These are phyloP conservation scores for Penicillium alfredii DNA, from an alignment of 495 filamentous ascomycete genomes.

Conservation along the genomic window DNA sequence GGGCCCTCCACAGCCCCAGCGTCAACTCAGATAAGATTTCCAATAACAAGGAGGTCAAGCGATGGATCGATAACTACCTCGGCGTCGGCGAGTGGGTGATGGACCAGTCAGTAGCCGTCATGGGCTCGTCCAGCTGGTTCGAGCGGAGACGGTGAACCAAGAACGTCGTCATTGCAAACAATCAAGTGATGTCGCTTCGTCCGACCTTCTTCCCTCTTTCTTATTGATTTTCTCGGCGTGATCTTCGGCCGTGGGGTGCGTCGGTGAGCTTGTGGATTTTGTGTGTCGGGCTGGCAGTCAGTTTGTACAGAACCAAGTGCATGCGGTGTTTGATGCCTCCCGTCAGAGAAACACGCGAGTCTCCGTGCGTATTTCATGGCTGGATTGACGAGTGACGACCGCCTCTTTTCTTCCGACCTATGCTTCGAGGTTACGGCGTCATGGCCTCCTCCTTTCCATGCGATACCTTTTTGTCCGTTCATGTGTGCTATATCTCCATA, in stretches of 20 bases:
- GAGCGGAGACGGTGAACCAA: constrained; percentile 82
- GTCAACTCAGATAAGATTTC: constrained; percentile 79
- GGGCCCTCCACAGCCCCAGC: constrained; percentile 59
- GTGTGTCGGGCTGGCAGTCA: background rate
- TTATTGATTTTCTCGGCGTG: constrained; percentile 10
- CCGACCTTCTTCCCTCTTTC: too few species aligned
- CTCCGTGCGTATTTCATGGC: constrained; percentile 2
- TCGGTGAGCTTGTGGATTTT: background rate
- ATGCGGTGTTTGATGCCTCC: too few species aligned
- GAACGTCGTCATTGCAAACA: too few species aligned
- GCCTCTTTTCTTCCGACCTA: constrained; percentile 7
- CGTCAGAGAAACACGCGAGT: too few species aligned
- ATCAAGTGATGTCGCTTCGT: too few species aligned
- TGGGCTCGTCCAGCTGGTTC: constrained; percentile 82
- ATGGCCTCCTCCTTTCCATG: constrained; percentile 12
- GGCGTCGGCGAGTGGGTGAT: constrained; percentile 96
- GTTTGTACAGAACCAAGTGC: constrained; percentile 2
- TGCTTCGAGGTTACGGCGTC: constrained; percentile 17
- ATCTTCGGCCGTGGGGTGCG: constrained; percentile 7
- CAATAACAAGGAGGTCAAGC: constrained; percentile 78
- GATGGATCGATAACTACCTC: constrained; percentile 92
- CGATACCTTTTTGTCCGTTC: constrained; percentile 16
- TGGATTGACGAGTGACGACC: constrained; percentile 18
- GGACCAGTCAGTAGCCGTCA: constrained; percentile 90
- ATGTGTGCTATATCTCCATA: constrained; percentile 10